Conservation (phyloP, 306 rosid species). For the Lagenaria siceraria region DNA sequence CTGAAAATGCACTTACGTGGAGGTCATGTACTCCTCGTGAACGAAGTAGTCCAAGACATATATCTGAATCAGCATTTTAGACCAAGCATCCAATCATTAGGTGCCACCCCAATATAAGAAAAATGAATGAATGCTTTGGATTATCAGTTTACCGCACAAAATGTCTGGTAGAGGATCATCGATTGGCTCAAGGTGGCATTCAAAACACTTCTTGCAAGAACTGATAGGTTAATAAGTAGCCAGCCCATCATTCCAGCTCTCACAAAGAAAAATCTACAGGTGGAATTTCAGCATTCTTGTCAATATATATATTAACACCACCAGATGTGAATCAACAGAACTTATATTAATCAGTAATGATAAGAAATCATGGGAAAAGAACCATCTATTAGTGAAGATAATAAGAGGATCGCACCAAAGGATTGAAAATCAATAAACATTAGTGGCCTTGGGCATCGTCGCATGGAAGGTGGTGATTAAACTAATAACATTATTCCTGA, state of each 20-base stretch:
- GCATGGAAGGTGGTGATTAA: background rate
- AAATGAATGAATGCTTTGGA: constrained; percentile 3
- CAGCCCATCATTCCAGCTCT: constrained; percentile 99
- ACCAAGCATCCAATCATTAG: constrained; percentile 6
- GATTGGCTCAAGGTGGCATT: constrained; percentile 49
- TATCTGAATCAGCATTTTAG: constrained; percentile 33
- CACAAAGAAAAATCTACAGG: constrained; percentile 85
- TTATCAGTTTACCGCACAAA: constrained; percentile 50
- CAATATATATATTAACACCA: background rate
- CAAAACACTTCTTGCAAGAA: constrained; percentile 58
- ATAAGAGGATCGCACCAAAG: background rate
- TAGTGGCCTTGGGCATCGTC: background rate
- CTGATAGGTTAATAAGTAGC: constrained; percentile 74
- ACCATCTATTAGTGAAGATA: background rate
- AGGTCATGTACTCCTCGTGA: constrained; percentile 95
- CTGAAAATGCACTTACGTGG: constrained; percentile 60
- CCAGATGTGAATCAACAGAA: background rate
- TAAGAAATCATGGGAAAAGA: background rate
- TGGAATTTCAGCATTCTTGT: constrained; percentile 3
- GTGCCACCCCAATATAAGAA: background rate
- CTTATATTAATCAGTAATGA: background rate
- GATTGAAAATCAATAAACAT: background rate
- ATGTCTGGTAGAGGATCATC: constrained; percentile 82
- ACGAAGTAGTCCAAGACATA: constrained; percentile 85
- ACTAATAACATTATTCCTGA: background rate